Evolutionary conservation across 345 rosid genomes (phyloP).

Genomic region (Erysimum cheiranthoides): DNA sequence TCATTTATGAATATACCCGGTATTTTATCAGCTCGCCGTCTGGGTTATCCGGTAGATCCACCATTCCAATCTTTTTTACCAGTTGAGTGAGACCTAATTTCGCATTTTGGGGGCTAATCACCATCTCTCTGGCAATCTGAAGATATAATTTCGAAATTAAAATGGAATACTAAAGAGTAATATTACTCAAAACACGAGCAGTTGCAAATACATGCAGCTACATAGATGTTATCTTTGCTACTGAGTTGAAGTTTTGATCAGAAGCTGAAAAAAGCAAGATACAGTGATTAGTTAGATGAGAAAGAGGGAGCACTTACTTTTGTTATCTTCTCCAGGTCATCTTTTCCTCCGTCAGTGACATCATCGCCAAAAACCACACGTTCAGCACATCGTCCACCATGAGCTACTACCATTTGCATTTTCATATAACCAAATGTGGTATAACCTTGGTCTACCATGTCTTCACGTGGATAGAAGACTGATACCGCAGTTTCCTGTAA

Average conservation of each 20-base stretch:
- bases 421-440: constrained; percentile 97
- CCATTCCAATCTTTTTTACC: constrained; percentile 78
- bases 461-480: constrained; percentile 94
- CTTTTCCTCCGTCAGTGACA: constrained; percentile 92
- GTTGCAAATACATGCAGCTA: constrained; percentile 21
- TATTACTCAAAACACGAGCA: background rate
- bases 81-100: constrained; percentile 74
- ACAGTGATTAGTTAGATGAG: background rate
- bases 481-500: constrained; percentile 92
- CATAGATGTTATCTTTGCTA: constrained; percentile 5
- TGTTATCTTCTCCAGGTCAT: constrained; percentile 91
- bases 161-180: background rate
- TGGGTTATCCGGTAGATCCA: constrained; percentile 73
- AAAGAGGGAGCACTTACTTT: constrained; percentile 56
- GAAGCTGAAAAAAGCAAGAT: background rate
- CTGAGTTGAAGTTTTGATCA: background rate
- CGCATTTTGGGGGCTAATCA: constrained; percentile 91
- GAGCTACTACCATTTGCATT: constrained; percentile 99
- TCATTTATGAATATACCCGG: constrained; percentile 58
- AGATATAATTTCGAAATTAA: constrained; percentile 33
- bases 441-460: constrained; percentile 94
- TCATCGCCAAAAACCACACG: constrained; percentile 81
- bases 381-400: constrained; percentile 97
- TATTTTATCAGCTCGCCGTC: constrained; percentile 81
- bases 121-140: constrained; percentile 98